Percentiles rank a stretch among this genome's conserved stretches.
Conservation (phyloP, 805 yeast genomes). For the Ogataea henricii region DNA sequence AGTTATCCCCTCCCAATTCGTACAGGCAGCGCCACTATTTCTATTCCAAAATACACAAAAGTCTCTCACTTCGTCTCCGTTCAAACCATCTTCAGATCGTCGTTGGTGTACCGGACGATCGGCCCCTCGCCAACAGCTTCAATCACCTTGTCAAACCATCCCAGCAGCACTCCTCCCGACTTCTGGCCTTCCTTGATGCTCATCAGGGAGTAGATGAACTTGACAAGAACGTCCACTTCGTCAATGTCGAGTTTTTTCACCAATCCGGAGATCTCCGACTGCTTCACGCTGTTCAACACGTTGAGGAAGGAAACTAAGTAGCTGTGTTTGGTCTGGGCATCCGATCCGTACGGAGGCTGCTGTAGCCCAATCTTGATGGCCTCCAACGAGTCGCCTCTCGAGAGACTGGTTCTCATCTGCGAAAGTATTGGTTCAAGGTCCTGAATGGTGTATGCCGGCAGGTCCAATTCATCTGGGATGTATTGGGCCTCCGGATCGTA, state of each 20-base stretch:
- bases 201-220: conserved; percentile 88
- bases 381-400: conserved; percentile 70
- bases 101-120: conserved; percentile 81
- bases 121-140: conserved; percentile 87
- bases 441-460: conserved; percentile 47
- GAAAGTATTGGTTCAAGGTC: conserved; percentile 58
- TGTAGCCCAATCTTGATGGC: conserved; percentile 67
- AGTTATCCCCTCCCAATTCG: too few species aligned
- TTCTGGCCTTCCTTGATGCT: conserved; percentile 72
- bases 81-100: conserved; percentile 39
- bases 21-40: background rate
- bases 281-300: conserved; percentile 65
- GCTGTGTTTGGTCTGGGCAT: conserved; percentile 52
- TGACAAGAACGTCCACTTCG: conserved; percentile 76
- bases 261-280: conserved; percentile 63
- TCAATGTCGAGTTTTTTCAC: conserved; percentile 59
- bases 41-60: conserved; percentile 5
- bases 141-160: conserved; percentile 91
- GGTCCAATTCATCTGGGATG: conserved; percentile 27
- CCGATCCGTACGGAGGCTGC: conserved; percentile 83
- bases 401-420: conserved; percentile 60
- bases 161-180: conserved; percentile 80
- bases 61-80: background rate
- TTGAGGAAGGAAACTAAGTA: conserved; percentile 65
- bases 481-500: conserved; percentile 74